phyloP scores from a whole-genome alignment of 768 basidiomycete genomes.

The Amanita jacksonii region DNA sequence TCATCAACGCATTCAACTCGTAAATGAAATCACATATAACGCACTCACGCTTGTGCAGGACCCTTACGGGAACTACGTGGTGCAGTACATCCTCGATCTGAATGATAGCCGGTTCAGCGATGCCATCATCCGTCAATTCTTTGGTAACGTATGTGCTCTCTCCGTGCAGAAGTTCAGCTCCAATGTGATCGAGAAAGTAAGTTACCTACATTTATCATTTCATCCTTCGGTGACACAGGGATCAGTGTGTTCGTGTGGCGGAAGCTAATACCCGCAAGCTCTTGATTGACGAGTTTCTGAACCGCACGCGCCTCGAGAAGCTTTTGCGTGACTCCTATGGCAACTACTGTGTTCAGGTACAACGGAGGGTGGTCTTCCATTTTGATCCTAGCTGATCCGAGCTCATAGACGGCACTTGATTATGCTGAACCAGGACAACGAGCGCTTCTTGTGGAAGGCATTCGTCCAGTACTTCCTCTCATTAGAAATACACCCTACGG shows the following conservation, averaged over 20 bases:
- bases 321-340: constrained; percentile 93
- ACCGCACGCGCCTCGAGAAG: constrained; percentile 92
- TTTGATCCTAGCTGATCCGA: not conserved
- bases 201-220: constrained; percentile 1
- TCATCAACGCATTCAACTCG: constrained; percentile 88
- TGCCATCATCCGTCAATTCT: constrained; percentile 93
- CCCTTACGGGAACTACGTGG: constrained; percentile 91
- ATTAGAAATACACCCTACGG: constrained; percentile 99
- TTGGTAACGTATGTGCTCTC: constrained; percentile 94
- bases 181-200: constrained; percentile 94
- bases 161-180: constrained; percentile 99
- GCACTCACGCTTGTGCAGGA: constrained; percentile 97
- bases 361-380: constrained; percentile 13
- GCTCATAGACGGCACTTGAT: constrained; percentile 82
- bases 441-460: constrained; percentile 88
- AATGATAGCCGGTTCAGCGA: constrained; percentile 99
- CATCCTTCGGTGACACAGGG: not conserved
- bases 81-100: constrained; percentile 96
- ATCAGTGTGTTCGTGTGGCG: constrained; percentile 80
- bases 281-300: constrained; percentile 90
- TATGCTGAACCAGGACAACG: constrained; percentile 95
- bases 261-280: constrained; percentile 92
- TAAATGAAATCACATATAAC: constrained; percentile 98
- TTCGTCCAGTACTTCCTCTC: constrained; percentile 94
- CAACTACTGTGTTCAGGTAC: constrained; percentile 88